Conservation (phyloP, 192 early-diverging fungal genomes). For the Gamsiella multidivaricata region DNA sequence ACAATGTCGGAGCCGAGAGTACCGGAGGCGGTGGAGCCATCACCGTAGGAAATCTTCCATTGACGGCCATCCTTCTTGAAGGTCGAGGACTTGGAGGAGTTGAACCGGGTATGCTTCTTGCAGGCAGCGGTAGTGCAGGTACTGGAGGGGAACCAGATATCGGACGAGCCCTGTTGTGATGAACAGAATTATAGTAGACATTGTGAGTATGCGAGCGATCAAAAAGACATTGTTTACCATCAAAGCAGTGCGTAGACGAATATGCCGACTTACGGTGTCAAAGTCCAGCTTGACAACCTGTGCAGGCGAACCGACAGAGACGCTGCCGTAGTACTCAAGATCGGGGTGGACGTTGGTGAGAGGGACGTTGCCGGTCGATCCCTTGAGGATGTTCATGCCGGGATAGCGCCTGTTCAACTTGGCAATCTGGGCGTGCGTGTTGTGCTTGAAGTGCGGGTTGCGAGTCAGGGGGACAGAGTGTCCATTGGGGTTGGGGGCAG, state of each 20-base stretch:
- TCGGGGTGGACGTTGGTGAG: conserved; percentile 54
- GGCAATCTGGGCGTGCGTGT: conserved; percentile 14
- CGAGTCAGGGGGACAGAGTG: conserved; percentile 12
- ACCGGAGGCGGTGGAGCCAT: conserved; percentile 62
- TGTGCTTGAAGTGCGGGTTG: conserved; percentile 18
- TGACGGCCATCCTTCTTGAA: conserved; percentile 46
- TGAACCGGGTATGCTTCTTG: conserved; percentile 58
- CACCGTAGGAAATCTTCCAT: conserved; percentile 70
- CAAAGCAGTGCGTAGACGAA: too few relatives aligned
- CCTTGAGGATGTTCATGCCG: not conserved
- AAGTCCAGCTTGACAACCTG: conserved; percentile 25
- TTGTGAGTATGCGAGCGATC: too few relatives aligned
- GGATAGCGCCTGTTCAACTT: conserved; percentile 19
- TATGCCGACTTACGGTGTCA: not conserved
- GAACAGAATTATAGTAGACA: too few relatives aligned
- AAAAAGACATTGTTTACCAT: too few relatives aligned
- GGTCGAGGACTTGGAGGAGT: conserved; percentile 60
- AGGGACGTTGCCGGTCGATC: conserved; percentile 6
- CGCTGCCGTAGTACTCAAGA: conserved; percentile 48
- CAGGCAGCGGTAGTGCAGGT: conserved; percentile 57
- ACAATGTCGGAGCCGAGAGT: conserved; percentile 57
- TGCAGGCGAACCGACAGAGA: conserved; percentile 47
- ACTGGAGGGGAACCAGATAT: conserved; percentile 65
- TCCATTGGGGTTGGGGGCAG: not conserved
- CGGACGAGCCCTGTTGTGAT: conserved; percentile 61